Evolutionary conservation across 352 stramenopile genomes (phyloP), one percentile per base, ranked within the genome.

Genomic region (Globisporangium nunn): DNA sequence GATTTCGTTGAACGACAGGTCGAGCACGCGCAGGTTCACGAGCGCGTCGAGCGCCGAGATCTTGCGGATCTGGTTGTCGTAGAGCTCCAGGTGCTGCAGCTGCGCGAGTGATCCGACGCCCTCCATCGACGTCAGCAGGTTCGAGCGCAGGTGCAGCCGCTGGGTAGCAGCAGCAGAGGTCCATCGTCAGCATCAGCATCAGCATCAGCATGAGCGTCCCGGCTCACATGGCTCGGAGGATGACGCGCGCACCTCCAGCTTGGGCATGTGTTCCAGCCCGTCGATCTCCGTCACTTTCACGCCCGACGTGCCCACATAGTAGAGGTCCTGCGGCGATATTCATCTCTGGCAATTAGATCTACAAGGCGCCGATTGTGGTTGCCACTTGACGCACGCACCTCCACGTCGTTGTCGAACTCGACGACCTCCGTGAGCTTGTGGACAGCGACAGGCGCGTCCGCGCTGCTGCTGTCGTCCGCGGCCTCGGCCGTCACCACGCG

Each of bases 1-100:
- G 75, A 99, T 98, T 41, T 92, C 78, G 71, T 99, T 99, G 77
- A 98, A 98, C 62, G 91, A 98, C 56, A 99, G 74, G 61, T 99
- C 96, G 15, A 98, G 65, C 30, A 97, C 82, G n/a, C 75, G 73
- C 17, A 94, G 61, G 40, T 86, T 77, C 52, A 74, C 59, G 18
- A 94, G 75, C 43, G 66, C 52, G 15, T 90, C 62, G 39, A 96
- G 55, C 17, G 69, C 70, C 17, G 72, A 55, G 49, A 98, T 81
- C 15, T 74, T 71, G 67, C 96, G 77, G 61, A 99, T 94, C 65
- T 97, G 80, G 78, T 99, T 99, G 68, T 99, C 96, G 81, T 99
- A 99, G 18, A 99, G 74, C 74, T 99, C 96, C 30, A 99, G 72
- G 23, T 98, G 81, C 68, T 93, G 63, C 53, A 99, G 78, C 18